Percentiles rank a stretch among this genome's conserved stretches.
These are phyloP conservation scores for Fusarium sororula DNA, from an alignment of 2,329 filamentous ascomycete genomes.

Conservation along the genomic window DNA sequence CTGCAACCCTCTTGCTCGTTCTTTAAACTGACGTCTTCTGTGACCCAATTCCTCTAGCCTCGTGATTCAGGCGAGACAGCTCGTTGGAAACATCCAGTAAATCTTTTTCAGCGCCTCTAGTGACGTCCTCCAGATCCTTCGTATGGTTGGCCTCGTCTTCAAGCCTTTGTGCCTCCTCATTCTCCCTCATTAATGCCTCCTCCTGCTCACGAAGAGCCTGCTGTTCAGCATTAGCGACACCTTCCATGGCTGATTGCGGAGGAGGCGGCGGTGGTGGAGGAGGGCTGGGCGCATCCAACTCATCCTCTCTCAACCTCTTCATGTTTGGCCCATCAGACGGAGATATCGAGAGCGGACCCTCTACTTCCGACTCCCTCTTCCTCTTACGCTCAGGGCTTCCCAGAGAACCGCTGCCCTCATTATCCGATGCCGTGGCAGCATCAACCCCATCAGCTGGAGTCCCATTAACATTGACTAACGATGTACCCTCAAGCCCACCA, in stretches of 20 bases:
- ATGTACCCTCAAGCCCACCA: constrained; percentile 36
- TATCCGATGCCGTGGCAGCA: constrained; percentile 53
- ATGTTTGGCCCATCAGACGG: constrained; percentile 65
- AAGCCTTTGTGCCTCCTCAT: constrained; percentile 63
- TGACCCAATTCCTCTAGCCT: constrained; percentile 8
- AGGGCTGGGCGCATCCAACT: constrained; percentile 49
- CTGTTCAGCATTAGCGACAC: constrained; percentile 53
- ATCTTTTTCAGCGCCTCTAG: constrained; percentile 37
- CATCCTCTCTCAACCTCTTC: constrained; percentile 62
- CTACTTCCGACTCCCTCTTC: constrained; percentile 61
- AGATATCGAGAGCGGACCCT: constrained; percentile 55
- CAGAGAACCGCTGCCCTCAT: constrained; percentile 56
- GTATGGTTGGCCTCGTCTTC: constrained; percentile 56
- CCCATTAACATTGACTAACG: constrained; percentile 15
- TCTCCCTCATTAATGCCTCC: constrained; percentile 60
- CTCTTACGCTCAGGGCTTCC: constrained; percentile 68
- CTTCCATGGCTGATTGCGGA: constrained; percentile 51
- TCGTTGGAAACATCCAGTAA: constrained; percentile 16
- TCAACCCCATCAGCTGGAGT: constrained; percentile 45
- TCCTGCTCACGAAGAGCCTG: constrained; percentile 60
- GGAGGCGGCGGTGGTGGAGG: constrained; percentile 62
- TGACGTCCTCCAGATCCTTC: constrained; percentile 40
- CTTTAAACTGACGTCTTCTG: constrained; percentile 21
- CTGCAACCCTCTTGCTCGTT: constrained; percentile 30
- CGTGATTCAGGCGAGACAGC: constrained; percentile 13